Evolutionary conservation across 1,284 basidiomycete species (phyloP).

Genomic region (Veloporphyrellus conicus): DNA sequence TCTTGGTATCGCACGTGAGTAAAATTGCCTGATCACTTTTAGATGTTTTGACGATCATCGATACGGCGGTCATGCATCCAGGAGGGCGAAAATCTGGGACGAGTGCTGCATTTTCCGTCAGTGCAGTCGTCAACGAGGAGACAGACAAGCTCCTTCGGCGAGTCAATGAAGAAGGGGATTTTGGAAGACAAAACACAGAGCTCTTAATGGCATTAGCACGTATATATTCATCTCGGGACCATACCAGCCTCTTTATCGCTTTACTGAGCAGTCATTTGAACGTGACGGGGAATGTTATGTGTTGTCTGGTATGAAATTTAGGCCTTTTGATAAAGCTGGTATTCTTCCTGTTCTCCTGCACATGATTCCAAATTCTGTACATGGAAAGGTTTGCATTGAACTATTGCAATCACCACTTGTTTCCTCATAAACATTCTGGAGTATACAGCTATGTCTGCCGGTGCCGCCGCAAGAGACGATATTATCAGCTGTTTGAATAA

Average conservation of each 20-base stretch:
- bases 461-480: neutral
- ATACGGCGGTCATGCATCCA: slow-evolving; percentile 1
- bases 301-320: too few species aligned
- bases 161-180: neutral
- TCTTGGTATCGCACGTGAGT: too few species aligned
- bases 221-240: neutral
- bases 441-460: slow-evolving; percentile 3
- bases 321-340: too few species aligned
- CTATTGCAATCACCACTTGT: too few species aligned
- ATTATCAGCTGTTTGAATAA: neutral
- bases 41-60: neutral
- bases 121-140: neutral
- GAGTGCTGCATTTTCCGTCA: slow-evolving; percentile 1
- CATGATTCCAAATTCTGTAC: too few species aligned
- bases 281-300: too few species aligned
- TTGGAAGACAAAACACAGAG: too few species aligned
- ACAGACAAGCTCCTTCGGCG: slow-evolving; percentile 1
- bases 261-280: neutral
- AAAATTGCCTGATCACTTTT: neutral
- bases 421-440: too few species aligned
- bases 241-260: neutral
- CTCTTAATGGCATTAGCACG: slow-evolving; percentile 2
- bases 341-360: too few species aligned
- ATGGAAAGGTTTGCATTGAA: too few species aligned
- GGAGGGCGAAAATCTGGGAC: slow-evolving; percentile 1